Evolutionary conservation across 1,284 basidiomycete species (phyloP), one percentile per base, ranked within the genome.

Genomic region (Ceratobasidium theobromae): DNA sequence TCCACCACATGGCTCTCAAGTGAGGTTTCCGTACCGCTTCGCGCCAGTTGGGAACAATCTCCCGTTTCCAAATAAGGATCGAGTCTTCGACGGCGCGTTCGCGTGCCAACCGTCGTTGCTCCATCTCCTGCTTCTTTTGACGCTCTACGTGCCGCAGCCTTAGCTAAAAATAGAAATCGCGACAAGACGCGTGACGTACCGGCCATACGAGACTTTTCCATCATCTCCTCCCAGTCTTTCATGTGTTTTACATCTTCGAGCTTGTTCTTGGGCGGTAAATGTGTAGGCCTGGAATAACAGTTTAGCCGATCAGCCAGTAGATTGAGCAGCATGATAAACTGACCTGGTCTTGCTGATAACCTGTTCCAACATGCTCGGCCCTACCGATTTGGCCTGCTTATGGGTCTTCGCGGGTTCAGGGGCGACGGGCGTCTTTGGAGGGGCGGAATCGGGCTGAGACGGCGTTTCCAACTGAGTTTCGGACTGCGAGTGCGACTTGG

Each of bases 191-290:
- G 8, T 38, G 2, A 76, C 82, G 74, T 70, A 91, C 91, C 88
- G 71, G 85, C 82, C n/a, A 74, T 74, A 64, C 86, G 83, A 76
- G 89, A 91, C 54, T 79, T 82, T 72, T 85, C 86, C 95, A 98
- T 98, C 92, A 98, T 96, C 45, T 82, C 77, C 73, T 93, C 86
- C 92, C 94, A 98, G 73, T 91, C 90, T 28, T 88, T 86, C 73
- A 93, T 80, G 77, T 98, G 94, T 70, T 86, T 89, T 66, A 82
- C 78, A 74, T 97, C 94, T 76, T 97, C 95, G 54, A 82, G 75
- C 66, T 84, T 85, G 62, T 79, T 79, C 75, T 97, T 97, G 8
- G 94, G 94, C 18, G 94, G 95, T 8, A 97, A 79, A 74, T 88
- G 90, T 4, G 83, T 78, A 18, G 92, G 93, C 25, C 94, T 62